Evolutionary conservation across 2,329 filamentous ascomycete species (phyloP).

Genomic region (Cercospora sojina): DNA sequence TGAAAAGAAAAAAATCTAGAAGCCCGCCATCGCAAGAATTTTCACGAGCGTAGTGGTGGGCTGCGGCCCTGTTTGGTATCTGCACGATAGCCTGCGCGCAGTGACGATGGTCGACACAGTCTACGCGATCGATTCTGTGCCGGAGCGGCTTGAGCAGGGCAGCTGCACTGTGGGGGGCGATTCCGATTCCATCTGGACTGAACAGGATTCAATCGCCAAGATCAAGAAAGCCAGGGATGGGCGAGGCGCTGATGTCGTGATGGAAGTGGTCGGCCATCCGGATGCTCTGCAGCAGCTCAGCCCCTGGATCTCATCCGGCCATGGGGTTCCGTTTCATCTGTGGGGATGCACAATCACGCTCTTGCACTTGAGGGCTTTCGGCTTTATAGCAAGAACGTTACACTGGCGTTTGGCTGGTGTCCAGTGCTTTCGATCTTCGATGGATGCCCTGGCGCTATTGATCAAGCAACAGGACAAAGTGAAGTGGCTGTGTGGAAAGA

Average conservation of each 20-base stretch:
- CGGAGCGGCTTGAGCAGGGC: background rate
- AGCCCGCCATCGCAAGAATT: background rate
- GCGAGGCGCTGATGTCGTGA: constrained; percentile 17
- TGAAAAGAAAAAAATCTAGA: background rate
- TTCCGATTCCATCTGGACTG: background rate
- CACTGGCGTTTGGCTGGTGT: background rate
- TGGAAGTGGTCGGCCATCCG: background rate
- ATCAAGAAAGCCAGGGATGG: constrained; percentile 27
- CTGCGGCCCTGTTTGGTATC: background rate
- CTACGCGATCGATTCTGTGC: background rate
- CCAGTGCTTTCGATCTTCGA: background rate
- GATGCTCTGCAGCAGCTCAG: background rate
- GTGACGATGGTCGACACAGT: background rate
- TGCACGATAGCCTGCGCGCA: background rate
- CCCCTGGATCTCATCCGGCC: background rate
- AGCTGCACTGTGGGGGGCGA: background rate
- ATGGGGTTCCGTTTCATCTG: background rate
- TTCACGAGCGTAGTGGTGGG: background rate
- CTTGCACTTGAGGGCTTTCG: background rate
- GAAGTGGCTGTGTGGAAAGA: background rate
- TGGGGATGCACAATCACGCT: background rate
- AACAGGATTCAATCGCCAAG: background rate
- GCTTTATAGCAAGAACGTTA: background rate
- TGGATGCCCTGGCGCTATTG: background rate
- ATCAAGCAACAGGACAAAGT: background rate